Evolutionary conservation across 179 eudicot genomes (phyloP).

Genomic region (Kewa caespitosa): DNA sequence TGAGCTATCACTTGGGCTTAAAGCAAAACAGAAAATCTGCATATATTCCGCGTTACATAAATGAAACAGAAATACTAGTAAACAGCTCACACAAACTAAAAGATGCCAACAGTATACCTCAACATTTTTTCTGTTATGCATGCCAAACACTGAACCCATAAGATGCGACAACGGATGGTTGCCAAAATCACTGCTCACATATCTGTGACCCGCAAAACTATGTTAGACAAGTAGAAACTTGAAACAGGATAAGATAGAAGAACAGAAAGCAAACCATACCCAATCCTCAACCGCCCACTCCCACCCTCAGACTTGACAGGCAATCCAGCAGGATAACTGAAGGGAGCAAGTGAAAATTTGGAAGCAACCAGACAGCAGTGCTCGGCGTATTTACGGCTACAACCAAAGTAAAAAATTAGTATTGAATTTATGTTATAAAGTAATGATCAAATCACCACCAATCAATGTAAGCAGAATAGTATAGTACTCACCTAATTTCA

Average conservation of each 20-base stretch:
- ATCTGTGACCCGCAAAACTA: conserved; percentile 43
- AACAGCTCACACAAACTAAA: background rate
- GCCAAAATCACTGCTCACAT: conserved; percentile 99
- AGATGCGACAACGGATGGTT: conserved; percentile 96
- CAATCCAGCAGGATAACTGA: conserved; percentile 65
- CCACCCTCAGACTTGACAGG: conserved; percentile 69
- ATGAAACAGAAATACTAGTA: conserved; percentile 2
- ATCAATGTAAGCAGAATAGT: background rate
- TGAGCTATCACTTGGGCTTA: conserved; percentile 91
- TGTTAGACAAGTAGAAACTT: conserved; percentile 18
- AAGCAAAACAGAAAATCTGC: conserved; percentile 93
- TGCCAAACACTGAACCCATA: conserved; percentile 98
- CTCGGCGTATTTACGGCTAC: conserved; percentile 89
- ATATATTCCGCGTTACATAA: conserved; percentile 12
- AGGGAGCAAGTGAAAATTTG: conserved; percentile 79
- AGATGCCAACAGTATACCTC: conserved; percentile 52
- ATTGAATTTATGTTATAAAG: background rate
- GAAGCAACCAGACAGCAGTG: conserved; percentile 83
- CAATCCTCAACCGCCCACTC: conserved; percentile 71
- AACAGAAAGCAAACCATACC: conserved; percentile 46
- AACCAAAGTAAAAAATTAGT: conserved; percentile 19
- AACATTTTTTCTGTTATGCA: conserved; percentile 78
- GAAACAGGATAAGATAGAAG: conserved; percentile 1
- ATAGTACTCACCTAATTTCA: conserved; percentile 65
- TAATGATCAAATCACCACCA: background rate